Conservation (phyloP, 441 rosid genomes). For the Macaranga tanarius region DNA sequence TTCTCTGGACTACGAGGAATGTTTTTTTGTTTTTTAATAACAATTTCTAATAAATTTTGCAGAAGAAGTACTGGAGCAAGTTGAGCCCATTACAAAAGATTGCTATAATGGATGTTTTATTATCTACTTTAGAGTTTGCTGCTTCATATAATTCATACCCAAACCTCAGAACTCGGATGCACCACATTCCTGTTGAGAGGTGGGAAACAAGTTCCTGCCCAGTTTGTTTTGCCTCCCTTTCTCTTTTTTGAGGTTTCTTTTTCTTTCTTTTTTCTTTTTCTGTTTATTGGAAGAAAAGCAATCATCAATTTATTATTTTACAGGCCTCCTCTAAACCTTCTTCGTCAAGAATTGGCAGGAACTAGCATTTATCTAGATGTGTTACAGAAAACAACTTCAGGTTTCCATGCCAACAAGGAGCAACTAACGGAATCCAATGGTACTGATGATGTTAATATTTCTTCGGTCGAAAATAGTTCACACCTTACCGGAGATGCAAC, state of each 20-base stretch:
- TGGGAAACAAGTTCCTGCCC: conserved; percentile 27
- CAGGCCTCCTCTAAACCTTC: conserved; percentile 96
- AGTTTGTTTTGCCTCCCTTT: conserved; percentile 7
- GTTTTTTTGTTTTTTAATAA: conserved; percentile 5
- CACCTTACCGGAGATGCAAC: conserved; percentile 20
- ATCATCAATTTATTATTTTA: conserved; percentile 21
- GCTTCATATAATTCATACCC: conserved; percentile 90
- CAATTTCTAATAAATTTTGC: conserved; percentile 30
- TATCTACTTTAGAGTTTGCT: conserved; percentile 89
- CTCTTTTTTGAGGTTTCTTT: not conserved
- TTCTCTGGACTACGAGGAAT: not conserved
- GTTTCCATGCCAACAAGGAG: conserved; percentile 30
- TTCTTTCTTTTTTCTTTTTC: too few species aligned
- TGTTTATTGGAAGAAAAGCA: conserved; percentile 8
- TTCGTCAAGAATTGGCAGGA: conserved; percentile 94
- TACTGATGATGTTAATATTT: conserved; percentile 31
- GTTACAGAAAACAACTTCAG: conserved; percentile 80
- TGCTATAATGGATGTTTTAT: conserved; percentile 82
- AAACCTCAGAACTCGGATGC: conserved; percentile 85
- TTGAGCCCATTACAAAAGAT: conserved; percentile 79
- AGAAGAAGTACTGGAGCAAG: conserved; percentile 94
- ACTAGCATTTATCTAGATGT: conserved; percentile 85
- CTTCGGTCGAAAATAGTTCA: conserved; percentile 30
- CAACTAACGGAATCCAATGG: conserved; percentile 34
- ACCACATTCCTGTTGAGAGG: conserved; percentile 86